These are phyloP conservation scores for Beta corolliflora DNA, from an alignment of 179 eudicot species.

Conservation along the genomic window DNA sequence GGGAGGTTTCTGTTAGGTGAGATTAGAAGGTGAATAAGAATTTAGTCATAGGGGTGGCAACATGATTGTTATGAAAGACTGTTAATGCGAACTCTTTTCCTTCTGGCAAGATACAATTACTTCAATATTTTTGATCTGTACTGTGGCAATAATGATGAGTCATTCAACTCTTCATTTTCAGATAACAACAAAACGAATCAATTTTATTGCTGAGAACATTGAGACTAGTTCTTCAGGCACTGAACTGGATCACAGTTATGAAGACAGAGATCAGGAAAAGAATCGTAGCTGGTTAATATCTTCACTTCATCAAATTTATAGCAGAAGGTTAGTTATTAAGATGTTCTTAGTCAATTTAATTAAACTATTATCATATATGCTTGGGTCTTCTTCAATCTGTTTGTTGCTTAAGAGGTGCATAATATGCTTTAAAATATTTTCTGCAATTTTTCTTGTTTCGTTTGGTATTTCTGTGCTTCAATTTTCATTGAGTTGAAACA, in stretches of 20 bases:
- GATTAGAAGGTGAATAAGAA: neutral
- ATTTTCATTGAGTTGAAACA: neutral
- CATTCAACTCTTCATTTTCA: conserved; percentile 27
- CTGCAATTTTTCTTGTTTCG: neutral
- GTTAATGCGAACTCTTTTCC: neutral
- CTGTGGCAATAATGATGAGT: neutral
- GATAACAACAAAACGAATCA: conserved; percentile 87
- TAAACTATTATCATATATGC: conserved; percentile 4
- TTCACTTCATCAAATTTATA: conserved; percentile 95
- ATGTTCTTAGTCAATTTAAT: conserved; percentile 12
- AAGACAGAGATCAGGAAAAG: conserved; percentile 58
- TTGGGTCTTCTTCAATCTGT: neutral
- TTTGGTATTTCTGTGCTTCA: neutral
- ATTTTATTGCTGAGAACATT: conserved; percentile 75
- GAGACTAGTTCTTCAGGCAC: conserved; percentile 49
- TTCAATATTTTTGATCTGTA: neutral
- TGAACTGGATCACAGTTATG: conserved; percentile 47
- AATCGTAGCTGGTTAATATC: conserved; percentile 87
- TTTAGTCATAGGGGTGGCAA: neutral
- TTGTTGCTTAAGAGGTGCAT: neutral
- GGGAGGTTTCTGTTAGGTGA: neutral
- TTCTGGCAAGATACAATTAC: neutral
- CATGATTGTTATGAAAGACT: neutral
- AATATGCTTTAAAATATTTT: neutral
- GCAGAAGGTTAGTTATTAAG: conserved; percentile 77